Percentiles rank a stretch among this genome's conserved stretches.
phyloP scores from a whole-genome alignment of 2,329 filamentous ascomycete genomes.

The Diaporthe ilicicola region DNA sequence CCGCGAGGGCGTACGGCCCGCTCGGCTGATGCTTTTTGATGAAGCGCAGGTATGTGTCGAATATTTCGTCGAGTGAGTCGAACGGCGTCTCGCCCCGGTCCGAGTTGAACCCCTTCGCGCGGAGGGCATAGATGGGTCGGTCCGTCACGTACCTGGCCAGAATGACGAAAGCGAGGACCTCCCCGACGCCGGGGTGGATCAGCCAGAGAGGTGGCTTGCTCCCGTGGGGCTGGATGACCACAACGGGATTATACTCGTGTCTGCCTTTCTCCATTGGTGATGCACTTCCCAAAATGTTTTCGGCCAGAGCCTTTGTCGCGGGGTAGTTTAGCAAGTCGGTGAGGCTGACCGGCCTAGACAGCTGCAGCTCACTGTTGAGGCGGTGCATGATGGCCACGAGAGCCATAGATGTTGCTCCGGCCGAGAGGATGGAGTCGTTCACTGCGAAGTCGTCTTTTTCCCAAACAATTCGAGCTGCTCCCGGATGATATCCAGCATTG shows the following conservation, averaged over 20 bases:
- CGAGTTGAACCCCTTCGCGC: conserved; percentile 54
- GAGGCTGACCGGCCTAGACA: conserved; percentile 34
- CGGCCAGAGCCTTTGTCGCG: conserved; percentile 20
- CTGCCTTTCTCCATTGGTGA: too few species aligned
- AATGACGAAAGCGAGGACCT: conserved; percentile 51
- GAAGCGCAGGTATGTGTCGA: conserved; percentile 49
- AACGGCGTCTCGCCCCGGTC: conserved; percentile 50
- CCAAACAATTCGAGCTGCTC: conserved; percentile 31
- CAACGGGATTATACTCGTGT: conserved; percentile 47
- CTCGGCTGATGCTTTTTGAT: conserved; percentile 53
- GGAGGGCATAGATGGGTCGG: conserved; percentile 56
- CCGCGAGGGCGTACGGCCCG: conserved; percentile 61
- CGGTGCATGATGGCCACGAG: conserved; percentile 39
- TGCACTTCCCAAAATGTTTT: conserved; percentile 34
- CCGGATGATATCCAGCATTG: conserved; percentile 35
- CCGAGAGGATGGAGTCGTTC: conserved; percentile 20
- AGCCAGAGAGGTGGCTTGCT: conserved; percentile 49
- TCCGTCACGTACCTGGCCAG: conserved; percentile 48
- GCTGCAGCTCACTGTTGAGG: conserved; percentile 42
- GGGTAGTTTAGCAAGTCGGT: conserved; percentile 38
- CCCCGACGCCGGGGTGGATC: conserved; percentile 52
- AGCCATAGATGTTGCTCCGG: conserved; percentile 1
- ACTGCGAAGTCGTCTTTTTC: conserved; percentile 32
- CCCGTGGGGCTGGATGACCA: conserved; percentile 43
- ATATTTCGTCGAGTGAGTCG: conserved; percentile 47